phyloP scores from a whole-genome alignment of 73 alveolate species.

The Paramecium biaurelia region DNA sequence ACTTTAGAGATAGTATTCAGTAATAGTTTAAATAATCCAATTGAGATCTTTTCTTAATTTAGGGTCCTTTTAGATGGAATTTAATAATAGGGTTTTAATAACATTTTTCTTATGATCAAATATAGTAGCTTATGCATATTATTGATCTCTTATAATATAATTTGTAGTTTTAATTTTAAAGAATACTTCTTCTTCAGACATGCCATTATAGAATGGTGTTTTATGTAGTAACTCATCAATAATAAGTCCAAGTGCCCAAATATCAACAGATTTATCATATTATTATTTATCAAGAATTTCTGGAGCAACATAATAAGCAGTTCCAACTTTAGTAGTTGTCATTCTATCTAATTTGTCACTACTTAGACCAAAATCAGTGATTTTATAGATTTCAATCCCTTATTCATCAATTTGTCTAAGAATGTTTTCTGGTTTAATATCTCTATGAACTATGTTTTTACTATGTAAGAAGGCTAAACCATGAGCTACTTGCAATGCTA shows the following conservation, averaged over 20 bases:
- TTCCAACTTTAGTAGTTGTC: slow-evolving; percentile 75
- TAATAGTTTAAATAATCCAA: not conserved
- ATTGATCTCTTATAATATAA: not conserved
- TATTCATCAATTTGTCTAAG: slow-evolving; percentile 2
- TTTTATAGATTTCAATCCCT: slow-evolving; percentile 11
- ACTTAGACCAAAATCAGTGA: slow-evolving; percentile 47
- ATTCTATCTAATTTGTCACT: slow-evolving; percentile 62
- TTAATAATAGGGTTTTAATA: not conserved
- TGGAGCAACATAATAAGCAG: slow-evolving; percentile 83
- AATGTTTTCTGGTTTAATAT: slow-evolving; percentile 43
- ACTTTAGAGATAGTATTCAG: not conserved
- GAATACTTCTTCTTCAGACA: slow-evolving; percentile 20
- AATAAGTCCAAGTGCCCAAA: slow-evolving; percentile 74
- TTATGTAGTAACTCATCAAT: slow-evolving; percentile 67
- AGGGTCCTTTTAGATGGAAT: not conserved
- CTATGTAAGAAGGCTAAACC: not conserved
- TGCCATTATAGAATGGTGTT: slow-evolving; percentile 23
- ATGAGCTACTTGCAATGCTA: not conserved
- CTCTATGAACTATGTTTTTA: slow-evolving; percentile 42
- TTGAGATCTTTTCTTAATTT: slow-evolving; percentile 12
- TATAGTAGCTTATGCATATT: not conserved
- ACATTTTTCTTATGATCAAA: slow-evolving; percentile 7
- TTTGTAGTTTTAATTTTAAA: not conserved
- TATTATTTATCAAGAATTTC: slow-evolving; percentile 71
- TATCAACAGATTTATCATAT: slow-evolving; percentile 66